These are phyloP conservation scores for Aspergillus niger DNA, from an alignment of 2,329 filamentous ascomycete species.

Conservation along the genomic window DNA sequence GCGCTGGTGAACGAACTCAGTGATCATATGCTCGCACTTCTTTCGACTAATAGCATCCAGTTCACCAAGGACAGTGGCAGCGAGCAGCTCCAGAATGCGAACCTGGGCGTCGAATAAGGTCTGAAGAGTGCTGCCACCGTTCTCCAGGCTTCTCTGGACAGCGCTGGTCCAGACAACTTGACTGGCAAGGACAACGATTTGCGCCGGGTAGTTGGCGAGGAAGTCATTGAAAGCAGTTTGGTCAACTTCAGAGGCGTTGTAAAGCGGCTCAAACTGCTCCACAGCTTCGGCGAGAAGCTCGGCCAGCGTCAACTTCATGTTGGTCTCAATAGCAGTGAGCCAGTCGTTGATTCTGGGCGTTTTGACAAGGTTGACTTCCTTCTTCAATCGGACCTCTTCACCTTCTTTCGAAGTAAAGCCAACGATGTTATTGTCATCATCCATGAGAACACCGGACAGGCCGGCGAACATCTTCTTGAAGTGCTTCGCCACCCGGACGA, in stretches of 20 bases:
- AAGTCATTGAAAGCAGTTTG: constrained; percentile 72
- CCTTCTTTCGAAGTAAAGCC: constrained; percentile 95
- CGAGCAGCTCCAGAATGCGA: constrained; percentile 79
- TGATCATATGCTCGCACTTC: constrained; percentile 98
- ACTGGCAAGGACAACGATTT: constrained; percentile 91
- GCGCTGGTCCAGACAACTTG: constrained; percentile 92
- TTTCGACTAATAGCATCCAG: constrained; percentile 84
- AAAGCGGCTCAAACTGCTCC: constrained; percentile 76
- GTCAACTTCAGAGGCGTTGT: constrained; percentile 71
- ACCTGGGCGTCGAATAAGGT: constrained; percentile 79
- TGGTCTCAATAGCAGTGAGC: constrained; percentile 87
- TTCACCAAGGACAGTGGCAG: constrained; percentile 85
- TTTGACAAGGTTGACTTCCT: constrained; percentile 87
- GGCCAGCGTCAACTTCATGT: constrained; percentile 92
- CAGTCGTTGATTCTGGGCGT: constrained; percentile 98
- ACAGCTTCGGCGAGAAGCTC: constrained; percentile 87
- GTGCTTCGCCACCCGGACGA: constrained; percentile 92
- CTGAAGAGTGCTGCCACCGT: constrained; percentile 69
- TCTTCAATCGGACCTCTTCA: constrained; percentile 83
- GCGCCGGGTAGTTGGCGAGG: constrained; percentile 81
- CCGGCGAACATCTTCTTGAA: constrained; percentile 99
- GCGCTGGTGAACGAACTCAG: constrained; percentile 96
- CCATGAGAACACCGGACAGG: constrained; percentile 84
- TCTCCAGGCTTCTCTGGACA: constrained; percentile 74
- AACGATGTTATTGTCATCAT: constrained; percentile 84